These are phyloP conservation scores for Hymenoscyphus fraxineus DNA, from an alignment of 2,329 filamentous ascomycete genomes.

Conservation along the genomic window DNA sequence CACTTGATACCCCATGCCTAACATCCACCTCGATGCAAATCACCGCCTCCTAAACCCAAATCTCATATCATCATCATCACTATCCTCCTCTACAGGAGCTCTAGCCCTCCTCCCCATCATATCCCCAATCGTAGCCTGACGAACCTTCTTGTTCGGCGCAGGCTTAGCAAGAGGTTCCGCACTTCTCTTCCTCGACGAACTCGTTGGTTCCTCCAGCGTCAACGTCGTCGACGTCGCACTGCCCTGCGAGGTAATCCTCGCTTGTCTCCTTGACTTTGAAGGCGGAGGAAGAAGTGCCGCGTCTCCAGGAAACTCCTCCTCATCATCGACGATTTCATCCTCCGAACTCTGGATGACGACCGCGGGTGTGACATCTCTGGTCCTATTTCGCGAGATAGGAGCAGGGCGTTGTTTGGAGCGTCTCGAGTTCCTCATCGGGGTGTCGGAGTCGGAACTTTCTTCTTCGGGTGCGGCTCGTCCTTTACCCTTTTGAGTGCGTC, in stretches of 20 bases:
- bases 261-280: background rate
- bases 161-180: conserved; percentile 24
- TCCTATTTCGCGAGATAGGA: background rate
- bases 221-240: background rate
- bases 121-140: conserved; percentile 13
- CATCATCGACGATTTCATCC: background rate
- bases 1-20: background rate
- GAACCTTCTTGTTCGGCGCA: conserved; percentile 29
- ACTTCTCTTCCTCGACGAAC: conserved; percentile 22
- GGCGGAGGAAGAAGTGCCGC: no score
- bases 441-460: background rate
- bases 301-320: no score
- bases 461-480: conserved; percentile 13
- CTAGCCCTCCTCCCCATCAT: conserved; percentile 15
- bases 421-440: background rate
- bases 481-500: conserved; percentile 31
- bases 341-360: background rate
- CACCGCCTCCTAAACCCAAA: conserved; percentile 31
- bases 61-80: conserved; percentile 32
- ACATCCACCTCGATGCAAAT: conserved; percentile 12
- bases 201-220: conserved; percentile 6
- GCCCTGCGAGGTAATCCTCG: conserved; percentile 19
- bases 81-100: conserved; percentile 28
- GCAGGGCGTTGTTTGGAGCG: background rate
- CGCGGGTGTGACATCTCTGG: background rate